Evolutionary conservation across 1,139 yeast genomes (phyloP).

Genomic region (Sugiyamaella pinicola): DNA sequence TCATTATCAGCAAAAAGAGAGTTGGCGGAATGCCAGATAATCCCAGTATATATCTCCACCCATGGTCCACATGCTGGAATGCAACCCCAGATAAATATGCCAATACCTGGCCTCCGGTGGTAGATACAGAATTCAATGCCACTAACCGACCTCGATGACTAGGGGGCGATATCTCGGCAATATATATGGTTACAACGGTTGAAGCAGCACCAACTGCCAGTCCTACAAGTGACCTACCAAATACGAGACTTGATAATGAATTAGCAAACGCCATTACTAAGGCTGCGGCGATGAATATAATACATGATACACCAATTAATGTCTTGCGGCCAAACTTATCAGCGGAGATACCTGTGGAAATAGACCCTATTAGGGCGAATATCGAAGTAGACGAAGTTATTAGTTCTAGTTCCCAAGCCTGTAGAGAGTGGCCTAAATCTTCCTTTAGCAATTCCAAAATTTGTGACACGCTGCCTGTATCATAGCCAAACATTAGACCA

Average conservation of each 20-base stretch:
- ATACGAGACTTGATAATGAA: constrained; percentile 37
- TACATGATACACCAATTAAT: constrained; percentile 44
- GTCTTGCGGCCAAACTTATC: constrained; percentile 43
- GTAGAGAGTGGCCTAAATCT: constrained; percentile 35
- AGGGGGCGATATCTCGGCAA: constrained; percentile 49
- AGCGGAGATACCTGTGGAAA: constrained; percentile 45
- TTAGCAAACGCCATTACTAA: constrained; percentile 44
- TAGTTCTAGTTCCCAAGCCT: constrained; percentile 44
- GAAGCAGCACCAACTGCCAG: constrained; percentile 50
- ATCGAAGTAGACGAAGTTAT: constrained; percentile 49
- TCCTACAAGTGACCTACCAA: constrained; percentile 48
- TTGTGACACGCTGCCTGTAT: constrained; percentile 34
- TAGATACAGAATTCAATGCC: constrained; percentile 47
- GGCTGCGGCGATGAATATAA: constrained; percentile 45
- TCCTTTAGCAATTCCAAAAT: constrained; percentile 43
- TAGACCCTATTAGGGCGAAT: constrained; percentile 49
- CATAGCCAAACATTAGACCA: constrained; percentile 35
- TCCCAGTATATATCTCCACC: constrained; percentile 50
- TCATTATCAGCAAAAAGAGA: constrained; percentile 42
- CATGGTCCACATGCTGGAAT: constrained; percentile 33
- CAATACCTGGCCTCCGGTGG: constrained; percentile 51
- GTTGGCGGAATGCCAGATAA: constrained; percentile 48
- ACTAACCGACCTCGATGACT: constrained; percentile 45
- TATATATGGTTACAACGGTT: constrained; percentile 48
- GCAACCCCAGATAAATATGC: constrained; percentile 46